Base-by-base conservation (phyloP, 352 stramenopile genomes). In the Peronosclerospora sorghi region DNA sequence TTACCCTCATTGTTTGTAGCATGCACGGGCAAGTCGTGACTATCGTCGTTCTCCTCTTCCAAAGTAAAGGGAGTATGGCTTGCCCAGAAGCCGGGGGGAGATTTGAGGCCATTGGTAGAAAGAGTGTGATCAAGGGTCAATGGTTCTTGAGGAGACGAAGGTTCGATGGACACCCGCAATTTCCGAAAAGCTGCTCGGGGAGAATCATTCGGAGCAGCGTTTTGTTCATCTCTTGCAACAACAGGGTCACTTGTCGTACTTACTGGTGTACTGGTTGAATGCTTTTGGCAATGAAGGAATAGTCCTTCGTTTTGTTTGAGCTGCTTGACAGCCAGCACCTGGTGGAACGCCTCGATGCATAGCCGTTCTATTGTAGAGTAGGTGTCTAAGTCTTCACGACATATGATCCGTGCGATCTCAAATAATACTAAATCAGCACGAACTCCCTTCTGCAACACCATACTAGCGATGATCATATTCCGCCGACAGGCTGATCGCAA, bases 381-480 rank as follows among this genome's bases (percentile, higher is more conserved):
- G n/a, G 62, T 42, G 35, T 92, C 79, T 29, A 92, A 32, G 47
- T 92, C 77, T 21, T 92, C 79, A 32, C 79, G 71, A 44, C 76
- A 89, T 72, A 92, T 92, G 40, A 89, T 80, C 14, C 72, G 71
- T 45, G 76, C 79, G 24, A 92, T 73, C 5, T 89, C 76, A 34
- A 79, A 80, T 26, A 89, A 48, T 15, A 76, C 42, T 7, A 92
- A 44, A 37, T 74, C 49, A 6, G 65, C 72, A 18, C 69, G 69
- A 14, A 92, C 73, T 5, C 74, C 73, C 41, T 86, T 87, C 37
- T 89, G 71, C 10, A 92, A 51, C 21, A 89, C 47, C 65, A 80
- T 83, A n/a, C 61, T 62, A 19, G 79, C 72, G 26, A 92, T 87
- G 29, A 85, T 66, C 60, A 92, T 73, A 43, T 92, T 92, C 18